Evolutionary conservation across 2,329 filamentous ascomycete genomes (phyloP).

Genomic region (Spiromastix sp.): DNA sequence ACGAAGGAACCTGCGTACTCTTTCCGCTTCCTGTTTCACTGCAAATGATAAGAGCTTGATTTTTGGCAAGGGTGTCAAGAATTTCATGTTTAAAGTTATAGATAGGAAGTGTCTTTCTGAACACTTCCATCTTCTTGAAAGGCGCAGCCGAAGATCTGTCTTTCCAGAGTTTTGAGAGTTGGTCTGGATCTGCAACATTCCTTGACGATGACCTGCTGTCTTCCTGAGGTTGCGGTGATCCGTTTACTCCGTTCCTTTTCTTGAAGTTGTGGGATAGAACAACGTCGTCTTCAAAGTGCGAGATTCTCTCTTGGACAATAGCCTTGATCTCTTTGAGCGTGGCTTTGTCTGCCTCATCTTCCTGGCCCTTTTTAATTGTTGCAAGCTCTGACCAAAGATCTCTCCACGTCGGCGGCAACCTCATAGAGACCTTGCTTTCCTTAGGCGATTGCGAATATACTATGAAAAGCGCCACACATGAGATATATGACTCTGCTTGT

Average conservation of each 20-base stretch:
- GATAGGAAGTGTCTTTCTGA: constrained; percentile 76
- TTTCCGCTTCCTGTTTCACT: constrained; percentile 96
- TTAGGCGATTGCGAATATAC: constrained; percentile 67
- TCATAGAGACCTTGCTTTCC: constrained; percentile 75
- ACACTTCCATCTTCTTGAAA: constrained; percentile 71
- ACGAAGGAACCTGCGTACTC: constrained; percentile 93
- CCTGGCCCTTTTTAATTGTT: constrained; percentile 56
- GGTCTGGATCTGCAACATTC: constrained; percentile 30
- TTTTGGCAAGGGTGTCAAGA: constrained; percentile 60
- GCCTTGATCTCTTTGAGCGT: constrained; percentile 53
- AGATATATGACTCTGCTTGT: constrained; percentile 80
- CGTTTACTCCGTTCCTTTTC: constrained; percentile 31
- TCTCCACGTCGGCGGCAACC: constrained; percentile 70
- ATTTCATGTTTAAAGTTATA: constrained; percentile 75
- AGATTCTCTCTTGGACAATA: constrained; percentile 26
- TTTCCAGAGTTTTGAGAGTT: constrained; percentile 41
- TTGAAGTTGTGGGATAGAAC: constrained; percentile 68
- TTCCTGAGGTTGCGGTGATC: neutral
- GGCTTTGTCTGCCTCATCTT: constrained; percentile 60
- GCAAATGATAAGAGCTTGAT: constrained; percentile 87
- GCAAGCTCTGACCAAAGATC: constrained; percentile 76
- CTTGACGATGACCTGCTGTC: constrained; percentile 8
- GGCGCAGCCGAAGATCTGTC: constrained; percentile 40
- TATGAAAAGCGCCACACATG: constrained; percentile 71
- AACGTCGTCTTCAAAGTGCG: constrained; percentile 56